A percentile compares a stretch with the other conserved stretches of the same genome.
phyloP scores from a whole-genome alignment of 148 eudicot genomes.

The Diospyros lotus region DNA sequence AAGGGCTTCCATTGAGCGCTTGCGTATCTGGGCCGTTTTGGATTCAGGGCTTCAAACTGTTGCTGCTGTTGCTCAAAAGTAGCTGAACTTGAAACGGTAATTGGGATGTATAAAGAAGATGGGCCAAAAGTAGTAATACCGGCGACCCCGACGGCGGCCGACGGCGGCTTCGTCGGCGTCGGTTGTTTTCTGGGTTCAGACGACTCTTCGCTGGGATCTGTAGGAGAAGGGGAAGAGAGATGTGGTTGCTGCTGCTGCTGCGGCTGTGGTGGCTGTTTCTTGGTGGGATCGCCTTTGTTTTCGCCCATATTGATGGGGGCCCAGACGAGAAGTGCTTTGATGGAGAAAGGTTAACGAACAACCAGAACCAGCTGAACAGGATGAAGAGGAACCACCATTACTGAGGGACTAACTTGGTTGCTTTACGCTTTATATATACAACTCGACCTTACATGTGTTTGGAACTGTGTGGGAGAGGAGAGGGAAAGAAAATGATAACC shows the following conservation, averaged over 20 bases:
- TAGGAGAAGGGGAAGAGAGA: conserved; percentile 18
- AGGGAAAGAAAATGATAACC: not conserved
- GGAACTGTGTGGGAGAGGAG: not conserved
- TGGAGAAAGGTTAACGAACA: conserved; percentile 6
- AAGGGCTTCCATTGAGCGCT: conserved; percentile 38
- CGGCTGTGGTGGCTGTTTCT: conserved; percentile 19
- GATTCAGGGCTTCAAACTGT: conserved; percentile 23
- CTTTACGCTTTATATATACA: conserved; percentile 7
- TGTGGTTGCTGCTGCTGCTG: conserved; percentile 17
- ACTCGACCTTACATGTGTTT: not conserved
- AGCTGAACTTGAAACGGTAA: not conserved
- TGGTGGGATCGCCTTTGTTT: conserved; percentile 27
- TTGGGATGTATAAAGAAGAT: conserved; percentile 11
- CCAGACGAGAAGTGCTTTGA: conserved; percentile 8
- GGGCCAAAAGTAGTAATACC: conserved; percentile 8
- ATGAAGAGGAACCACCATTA: conserved; percentile 10
- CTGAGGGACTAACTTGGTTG: conserved; percentile 9
- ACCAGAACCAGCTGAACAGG: not conserved
- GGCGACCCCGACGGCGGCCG: not conserved
- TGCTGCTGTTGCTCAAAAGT: conserved; percentile 18
- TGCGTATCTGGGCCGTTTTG: conserved; percentile 40
- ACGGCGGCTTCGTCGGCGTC: not conserved
- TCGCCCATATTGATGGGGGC: conserved; percentile 29
- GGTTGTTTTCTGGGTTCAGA: conserved; percentile 6
- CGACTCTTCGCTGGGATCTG: conserved; percentile 27